Evolutionary conservation across 1,139 yeast genomes (phyloP).

Genomic region (Geotrichum bryndzae): DNA sequence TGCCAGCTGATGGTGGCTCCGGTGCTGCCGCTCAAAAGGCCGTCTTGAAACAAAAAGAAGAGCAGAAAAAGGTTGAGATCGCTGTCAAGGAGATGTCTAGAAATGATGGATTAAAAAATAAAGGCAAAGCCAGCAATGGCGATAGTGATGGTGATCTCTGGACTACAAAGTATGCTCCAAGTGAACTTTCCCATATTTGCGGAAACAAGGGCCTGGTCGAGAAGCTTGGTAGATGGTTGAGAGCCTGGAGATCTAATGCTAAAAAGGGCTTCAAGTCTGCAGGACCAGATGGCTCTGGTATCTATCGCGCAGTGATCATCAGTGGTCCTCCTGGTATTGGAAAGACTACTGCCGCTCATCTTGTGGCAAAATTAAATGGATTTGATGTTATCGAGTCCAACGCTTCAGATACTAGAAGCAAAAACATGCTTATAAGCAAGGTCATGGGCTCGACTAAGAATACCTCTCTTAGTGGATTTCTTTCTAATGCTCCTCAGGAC

Average conservation of each 20-base stretch:
- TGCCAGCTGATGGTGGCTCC: constrained; percentile 93
- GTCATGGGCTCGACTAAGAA: constrained; percentile 71
- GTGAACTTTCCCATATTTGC: constrained; percentile 65
- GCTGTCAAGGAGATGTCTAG: constrained; percentile 44
- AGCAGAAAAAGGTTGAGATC: constrained; percentile 49
- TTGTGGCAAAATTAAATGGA: constrained; percentile 74
- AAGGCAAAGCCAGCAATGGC: constrained; percentile 14
- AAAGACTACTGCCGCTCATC: constrained; percentile 88
- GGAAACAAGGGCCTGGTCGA: constrained; percentile 80
- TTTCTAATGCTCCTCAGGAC: constrained; percentile 39
- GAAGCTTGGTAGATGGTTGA: constrained; percentile 65
- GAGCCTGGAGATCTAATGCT: constrained; percentile 63
- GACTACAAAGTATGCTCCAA: constrained; percentile 93
- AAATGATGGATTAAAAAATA: constrained; percentile 31
- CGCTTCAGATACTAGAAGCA: constrained; percentile 91
- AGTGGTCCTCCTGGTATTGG: constrained; percentile 97
- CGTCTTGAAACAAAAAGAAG: constrained; percentile 58
- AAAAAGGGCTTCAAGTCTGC: constrained; percentile 51
- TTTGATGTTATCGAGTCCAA: constrained; percentile 79
- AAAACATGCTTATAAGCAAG: constrained; percentile 60
- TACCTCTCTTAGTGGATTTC: constrained; percentile 77
- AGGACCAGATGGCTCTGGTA: constrained; percentile 52
- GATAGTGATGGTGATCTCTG: constrained; percentile 43
- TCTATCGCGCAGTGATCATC: constrained; percentile 73
- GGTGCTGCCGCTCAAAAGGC: constrained; percentile 74